phyloP scores from a whole-genome alignment of 768 basidiomycete species.

The Kwoniella heveanensis region DNA sequence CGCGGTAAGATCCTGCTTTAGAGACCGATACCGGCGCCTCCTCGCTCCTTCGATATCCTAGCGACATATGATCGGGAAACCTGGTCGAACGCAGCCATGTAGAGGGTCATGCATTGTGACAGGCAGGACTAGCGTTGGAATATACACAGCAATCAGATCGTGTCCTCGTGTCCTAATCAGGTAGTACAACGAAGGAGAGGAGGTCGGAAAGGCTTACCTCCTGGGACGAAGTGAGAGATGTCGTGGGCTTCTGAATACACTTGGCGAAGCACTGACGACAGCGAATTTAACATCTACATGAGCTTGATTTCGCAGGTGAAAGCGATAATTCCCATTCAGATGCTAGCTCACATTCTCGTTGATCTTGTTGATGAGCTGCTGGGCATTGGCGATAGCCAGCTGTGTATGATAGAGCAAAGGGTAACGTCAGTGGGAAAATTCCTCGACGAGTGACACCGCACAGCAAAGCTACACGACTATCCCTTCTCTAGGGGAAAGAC shows the following conservation, averaged over 20 bases:
- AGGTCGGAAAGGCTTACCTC: conserved; percentile 42
- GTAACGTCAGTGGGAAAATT: too few relatives aligned
- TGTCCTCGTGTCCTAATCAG: too few relatives aligned
- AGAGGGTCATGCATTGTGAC: conserved; percentile 54
- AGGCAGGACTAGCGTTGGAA: conserved; percentile 45
- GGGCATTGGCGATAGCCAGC: conserved; percentile 55
- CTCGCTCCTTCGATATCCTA: conserved; percentile 49
- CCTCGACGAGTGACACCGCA: too few relatives aligned
- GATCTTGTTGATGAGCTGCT: conserved; percentile 56
- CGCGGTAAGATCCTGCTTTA: too few relatives aligned
- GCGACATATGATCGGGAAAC: conserved; percentile 52
- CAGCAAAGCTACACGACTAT: too few relatives aligned
- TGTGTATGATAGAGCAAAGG: conserved; percentile 7
- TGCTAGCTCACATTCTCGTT: conserved; percentile 52
- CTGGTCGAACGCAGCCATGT: conserved; percentile 56
- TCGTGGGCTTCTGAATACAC: conserved; percentile 48
- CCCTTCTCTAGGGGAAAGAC: too few relatives aligned
- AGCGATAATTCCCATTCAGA: too few relatives aligned
- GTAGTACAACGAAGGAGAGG: too few relatives aligned
- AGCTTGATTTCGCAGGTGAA: too few relatives aligned
- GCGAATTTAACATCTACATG: too few relatives aligned
- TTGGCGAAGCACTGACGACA: conserved; percentile 52
- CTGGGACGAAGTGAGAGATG: conserved; percentile 51
- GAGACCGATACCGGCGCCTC: conserved; percentile 21
- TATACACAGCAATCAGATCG: background rate